Conservation (phyloP, 768 basidiomycete genomes). For the Rhizopogon sp. region DNA sequence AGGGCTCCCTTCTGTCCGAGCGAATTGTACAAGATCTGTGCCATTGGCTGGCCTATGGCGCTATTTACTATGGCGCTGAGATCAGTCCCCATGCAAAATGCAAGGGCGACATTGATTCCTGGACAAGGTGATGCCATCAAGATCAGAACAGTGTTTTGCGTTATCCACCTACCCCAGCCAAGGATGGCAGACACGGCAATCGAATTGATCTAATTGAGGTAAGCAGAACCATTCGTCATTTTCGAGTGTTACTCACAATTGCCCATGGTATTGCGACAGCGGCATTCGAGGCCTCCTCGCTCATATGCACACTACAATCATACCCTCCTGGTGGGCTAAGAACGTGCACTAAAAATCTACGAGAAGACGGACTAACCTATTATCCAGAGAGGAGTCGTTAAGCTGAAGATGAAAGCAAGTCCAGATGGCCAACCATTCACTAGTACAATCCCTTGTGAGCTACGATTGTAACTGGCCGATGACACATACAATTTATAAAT, state of each 20-base stretch:
- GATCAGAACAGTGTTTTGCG: background rate
- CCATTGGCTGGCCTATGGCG: slow-evolving; percentile 42
- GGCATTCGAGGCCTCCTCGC: slow-evolving; percentile 69
- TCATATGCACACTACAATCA: slow-evolving; percentile 62
- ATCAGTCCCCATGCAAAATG: slow-evolving; percentile 56
- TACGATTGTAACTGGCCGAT: background rate
- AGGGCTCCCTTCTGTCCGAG: slow-evolving; percentile 39
- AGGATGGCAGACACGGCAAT: slow-evolving; percentile 51
- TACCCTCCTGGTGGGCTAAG: slow-evolving; percentile 37
- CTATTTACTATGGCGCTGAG: slow-evolving; percentile 34
- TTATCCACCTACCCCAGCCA: slow-evolving; percentile 47
- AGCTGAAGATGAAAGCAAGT: slow-evolving; percentile 43
- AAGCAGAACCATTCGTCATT: slow-evolving; percentile 10
- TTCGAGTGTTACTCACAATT: slow-evolving; percentile 34
- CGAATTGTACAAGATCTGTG: slow-evolving; percentile 38
- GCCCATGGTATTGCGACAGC: slow-evolving; percentile 64
- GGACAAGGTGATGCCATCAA: background rate
- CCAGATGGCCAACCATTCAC: slow-evolving; percentile 38
- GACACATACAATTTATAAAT: slow-evolving; percentile 26
- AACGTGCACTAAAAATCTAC: background rate
- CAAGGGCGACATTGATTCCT: slow-evolving; percentile 54
- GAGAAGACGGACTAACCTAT: slow-evolving; percentile 18
- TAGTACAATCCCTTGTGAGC: background rate
- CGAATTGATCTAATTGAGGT: slow-evolving; percentile 38
- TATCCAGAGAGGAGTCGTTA: slow-evolving; percentile 31